phyloP scores from a whole-genome alignment of 2,329 filamentous ascomycete genomes.

The Teratosphaeria destructans region DNA sequence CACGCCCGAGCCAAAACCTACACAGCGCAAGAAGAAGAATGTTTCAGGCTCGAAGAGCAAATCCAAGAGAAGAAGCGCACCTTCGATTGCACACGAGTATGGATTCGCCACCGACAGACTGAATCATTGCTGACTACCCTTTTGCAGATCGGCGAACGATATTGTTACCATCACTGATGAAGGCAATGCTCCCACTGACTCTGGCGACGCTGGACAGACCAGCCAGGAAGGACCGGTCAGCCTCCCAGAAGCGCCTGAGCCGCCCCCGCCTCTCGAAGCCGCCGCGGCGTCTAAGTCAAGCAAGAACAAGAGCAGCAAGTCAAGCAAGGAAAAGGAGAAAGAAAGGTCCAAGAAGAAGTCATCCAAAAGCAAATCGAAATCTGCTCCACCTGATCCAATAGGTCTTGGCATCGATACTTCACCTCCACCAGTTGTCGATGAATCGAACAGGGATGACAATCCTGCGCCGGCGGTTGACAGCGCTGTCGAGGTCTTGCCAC shows the following conservation, averaged over 20 bases:
- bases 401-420: neutral
- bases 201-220: neutral
- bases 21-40: slow-evolving; percentile 17
- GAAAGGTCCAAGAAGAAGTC: slow-evolving; percentile 3
- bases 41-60: slow-evolving; percentile 13
- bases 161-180: slow-evolving; percentile 1
- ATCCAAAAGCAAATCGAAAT: neutral
- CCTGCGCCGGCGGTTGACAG: neutral
- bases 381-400: neutral
- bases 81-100: slow-evolving; percentile 3
- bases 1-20: slow-evolving; percentile 17
- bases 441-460: neutral
- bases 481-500: neutral
- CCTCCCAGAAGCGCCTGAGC: neutral
- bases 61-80: slow-evolving; percentile 11
- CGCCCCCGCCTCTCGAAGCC: neutral
- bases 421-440: neutral
- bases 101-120: neutral
- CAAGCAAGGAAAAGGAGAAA: slow-evolving; percentile 1
- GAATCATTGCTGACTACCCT: neutral
- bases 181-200: slow-evolving; percentile 3
- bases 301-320: neutral
- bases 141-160: neutral
- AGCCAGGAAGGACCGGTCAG: neutral
- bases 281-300: neutral